Percentiles rank a stretch among this genome's conserved stretches.
Conservation (phyloP, 352 stramenopile genomes). For the Globisporangium irregulare region DNA sequence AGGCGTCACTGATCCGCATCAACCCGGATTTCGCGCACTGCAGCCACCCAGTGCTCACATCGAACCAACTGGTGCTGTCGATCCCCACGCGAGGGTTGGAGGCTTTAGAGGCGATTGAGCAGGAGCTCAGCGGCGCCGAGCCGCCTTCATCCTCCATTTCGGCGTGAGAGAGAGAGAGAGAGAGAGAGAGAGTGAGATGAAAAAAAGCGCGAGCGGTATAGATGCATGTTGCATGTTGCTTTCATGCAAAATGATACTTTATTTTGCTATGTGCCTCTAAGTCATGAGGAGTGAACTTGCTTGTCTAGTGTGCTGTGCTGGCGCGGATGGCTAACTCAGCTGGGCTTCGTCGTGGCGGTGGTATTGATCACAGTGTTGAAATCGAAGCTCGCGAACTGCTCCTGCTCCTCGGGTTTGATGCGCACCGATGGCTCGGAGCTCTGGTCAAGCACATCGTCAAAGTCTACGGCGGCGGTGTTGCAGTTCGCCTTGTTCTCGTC, state of each 20-base stretch:
- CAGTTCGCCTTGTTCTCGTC: slow-evolving; percentile 64
- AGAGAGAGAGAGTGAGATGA: background rate
- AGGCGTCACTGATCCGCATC: slow-evolving; percentile 69
- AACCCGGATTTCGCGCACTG: slow-evolving; percentile 70
- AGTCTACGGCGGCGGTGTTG: slow-evolving; percentile 56
- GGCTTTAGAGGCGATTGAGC: slow-evolving; percentile 58
- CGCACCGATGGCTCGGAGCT: slow-evolving; percentile 26
- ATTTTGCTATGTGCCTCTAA: background rate
- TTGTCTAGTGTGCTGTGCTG: background rate
- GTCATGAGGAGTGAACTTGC: background rate
- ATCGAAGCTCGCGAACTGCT: slow-evolving; percentile 53
- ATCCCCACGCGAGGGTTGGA: slow-evolving; percentile 51
- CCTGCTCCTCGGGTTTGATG: slow-evolving; percentile 45
- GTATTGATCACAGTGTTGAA: slow-evolving; percentile 39
- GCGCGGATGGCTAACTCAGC: background rate
- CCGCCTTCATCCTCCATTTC: background rate
- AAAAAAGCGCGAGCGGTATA: background rate
- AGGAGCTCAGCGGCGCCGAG: background rate
- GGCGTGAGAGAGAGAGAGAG: background rate
- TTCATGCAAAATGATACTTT: background rate
- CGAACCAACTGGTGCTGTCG: slow-evolving; percentile 41
- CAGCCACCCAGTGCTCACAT: slow-evolving; percentile 43
- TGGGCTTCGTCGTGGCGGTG: background rate
- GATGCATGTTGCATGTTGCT: background rate
- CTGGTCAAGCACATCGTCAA: slow-evolving; percentile 59